phyloP scores from a whole-genome alignment of 139 green algal genomes.

The Chlamydomonas sp. region DNA sequence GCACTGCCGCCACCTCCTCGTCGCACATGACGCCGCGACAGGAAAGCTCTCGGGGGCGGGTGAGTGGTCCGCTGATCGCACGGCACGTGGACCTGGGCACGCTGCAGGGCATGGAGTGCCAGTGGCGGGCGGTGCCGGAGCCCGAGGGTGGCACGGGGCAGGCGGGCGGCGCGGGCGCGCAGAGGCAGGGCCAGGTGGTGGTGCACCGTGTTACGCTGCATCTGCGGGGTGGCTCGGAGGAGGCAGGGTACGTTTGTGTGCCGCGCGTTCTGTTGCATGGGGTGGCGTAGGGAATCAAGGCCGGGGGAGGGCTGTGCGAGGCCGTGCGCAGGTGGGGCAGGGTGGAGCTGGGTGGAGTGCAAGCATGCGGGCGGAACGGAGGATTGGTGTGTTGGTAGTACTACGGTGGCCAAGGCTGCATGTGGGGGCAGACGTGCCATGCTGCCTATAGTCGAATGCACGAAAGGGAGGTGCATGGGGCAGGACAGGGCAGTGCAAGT shows the following conservation, averaged over 20 bases:
- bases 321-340: too few species aligned
- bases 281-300: not conserved
- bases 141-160: not conserved
- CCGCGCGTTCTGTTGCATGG: slow-evolving; percentile 22
- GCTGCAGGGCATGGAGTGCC: slow-evolving; percentile 19
- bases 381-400: too few species aligned
- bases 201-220: slow-evolving; percentile 16
- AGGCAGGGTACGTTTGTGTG: not conserved
- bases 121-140: not conserved
- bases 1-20: not conserved
- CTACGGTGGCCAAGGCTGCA: too few species aligned
- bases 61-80: not conserved
- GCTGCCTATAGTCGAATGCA: too few species aligned
- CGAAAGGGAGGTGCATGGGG: too few species aligned
- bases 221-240: not conserved
- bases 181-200: not conserved
- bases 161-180: not conserved
- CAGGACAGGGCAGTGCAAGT: too few species aligned
- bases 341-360: not conserved
- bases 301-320: not conserved
- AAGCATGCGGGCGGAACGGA: too few species aligned
- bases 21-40: too few species aligned
- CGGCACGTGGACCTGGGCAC: slow-evolving; percentile 3
- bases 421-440: too few species aligned
- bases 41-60: not conserved